Evolutionary conservation across 2,329 filamentous ascomycete genomes (phyloP).

Genomic region (Elsinoe arachidis): DNA sequence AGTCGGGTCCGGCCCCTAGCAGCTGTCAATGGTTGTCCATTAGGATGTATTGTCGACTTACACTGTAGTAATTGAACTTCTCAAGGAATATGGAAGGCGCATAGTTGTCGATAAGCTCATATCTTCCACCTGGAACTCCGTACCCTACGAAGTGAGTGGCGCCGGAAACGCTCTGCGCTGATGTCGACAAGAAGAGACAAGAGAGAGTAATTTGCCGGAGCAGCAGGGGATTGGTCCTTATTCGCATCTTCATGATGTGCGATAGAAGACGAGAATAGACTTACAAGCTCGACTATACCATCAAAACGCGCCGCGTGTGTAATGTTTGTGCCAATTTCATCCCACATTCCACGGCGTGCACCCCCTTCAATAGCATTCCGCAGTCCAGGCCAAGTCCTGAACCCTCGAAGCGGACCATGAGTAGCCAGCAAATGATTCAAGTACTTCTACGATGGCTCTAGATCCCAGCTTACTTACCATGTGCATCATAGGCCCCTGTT

Average conservation of each 20-base stretch:
- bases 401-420: too few relatives aligned
- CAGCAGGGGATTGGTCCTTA: background rate
- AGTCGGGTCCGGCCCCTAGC: slow-evolving; percentile 18
- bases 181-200: slow-evolving; percentile 16
- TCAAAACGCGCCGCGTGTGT: background rate
- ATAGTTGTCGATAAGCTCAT: slow-evolving; percentile 27
- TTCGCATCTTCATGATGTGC: background rate
- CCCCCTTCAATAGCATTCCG: background rate
- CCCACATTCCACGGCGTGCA: background rate
- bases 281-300: background rate
- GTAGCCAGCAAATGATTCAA: too few relatives aligned
- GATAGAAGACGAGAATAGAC: background rate
- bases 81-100: slow-evolving; percentile 25
- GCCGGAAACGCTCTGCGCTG: slow-evolving; percentile 23
- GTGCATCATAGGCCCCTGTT: too few relatives aligned
- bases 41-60: slow-evolving; percentile 28
- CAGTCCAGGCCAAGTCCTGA: background rate
- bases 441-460: too few relatives aligned
- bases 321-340: slow-evolving; percentile 3
- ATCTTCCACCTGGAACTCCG: slow-evolving; percentile 23
- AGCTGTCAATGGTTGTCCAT: background rate
- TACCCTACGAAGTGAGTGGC: slow-evolving; percentile 22
- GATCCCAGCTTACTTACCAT: too few relatives aligned
- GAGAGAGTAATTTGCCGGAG: slow-evolving; percentile 15
- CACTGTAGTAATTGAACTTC: slow-evolving; percentile 29